Percentiles rank a stretch among this genome's conserved stretches.
Conservation (phyloP, 148 eudicot genomes). For the Rheum nobile region DNA sequence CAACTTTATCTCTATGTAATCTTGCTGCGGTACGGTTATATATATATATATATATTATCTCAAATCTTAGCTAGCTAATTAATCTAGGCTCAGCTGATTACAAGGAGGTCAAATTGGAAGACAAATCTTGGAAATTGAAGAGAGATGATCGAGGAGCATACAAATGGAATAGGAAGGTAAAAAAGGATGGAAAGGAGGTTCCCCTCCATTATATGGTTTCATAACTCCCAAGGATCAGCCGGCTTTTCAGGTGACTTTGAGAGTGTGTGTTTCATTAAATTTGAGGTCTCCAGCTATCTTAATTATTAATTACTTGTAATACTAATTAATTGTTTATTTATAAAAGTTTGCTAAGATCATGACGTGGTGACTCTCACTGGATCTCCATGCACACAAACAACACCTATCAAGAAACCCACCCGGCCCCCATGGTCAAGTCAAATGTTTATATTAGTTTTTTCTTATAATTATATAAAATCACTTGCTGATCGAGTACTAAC, state of each 20-base stretch:
- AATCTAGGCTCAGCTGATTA: neutral
- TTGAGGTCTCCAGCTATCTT: slow-evolving; percentile 6
- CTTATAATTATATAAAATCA: neutral
- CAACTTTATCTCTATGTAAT: too few relatives aligned
- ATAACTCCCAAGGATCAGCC: slow-evolving; percentile 77
- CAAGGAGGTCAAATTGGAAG: neutral
- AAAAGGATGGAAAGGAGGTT: neutral
- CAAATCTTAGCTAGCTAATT: slow-evolving; percentile 6
- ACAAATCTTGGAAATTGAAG: neutral
- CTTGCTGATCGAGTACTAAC: neutral
- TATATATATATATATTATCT: neutral
- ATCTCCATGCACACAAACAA: slow-evolving; percentile 7
- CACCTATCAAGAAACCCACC: slow-evolving; percentile 63
- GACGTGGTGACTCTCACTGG: neutral
- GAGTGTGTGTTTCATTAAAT: slow-evolving; percentile 15
- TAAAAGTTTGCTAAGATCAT: slow-evolving; percentile 1
- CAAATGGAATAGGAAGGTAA: slow-evolving; percentile 6
- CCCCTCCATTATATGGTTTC: slow-evolving; percentile 24
- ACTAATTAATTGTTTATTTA: neutral
- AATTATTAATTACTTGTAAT: neutral
- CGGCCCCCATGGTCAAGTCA: slow-evolving; percentile 26
- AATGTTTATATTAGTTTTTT: neutral
- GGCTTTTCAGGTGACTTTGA: slow-evolving; percentile 74
- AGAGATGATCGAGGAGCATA: neutral
- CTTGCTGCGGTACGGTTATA: too few relatives aligned